These are phyloP conservation scores for Scalesia atractyloides DNA, from an alignment of 129 eudicot species.

Conservation along the genomic window DNA sequence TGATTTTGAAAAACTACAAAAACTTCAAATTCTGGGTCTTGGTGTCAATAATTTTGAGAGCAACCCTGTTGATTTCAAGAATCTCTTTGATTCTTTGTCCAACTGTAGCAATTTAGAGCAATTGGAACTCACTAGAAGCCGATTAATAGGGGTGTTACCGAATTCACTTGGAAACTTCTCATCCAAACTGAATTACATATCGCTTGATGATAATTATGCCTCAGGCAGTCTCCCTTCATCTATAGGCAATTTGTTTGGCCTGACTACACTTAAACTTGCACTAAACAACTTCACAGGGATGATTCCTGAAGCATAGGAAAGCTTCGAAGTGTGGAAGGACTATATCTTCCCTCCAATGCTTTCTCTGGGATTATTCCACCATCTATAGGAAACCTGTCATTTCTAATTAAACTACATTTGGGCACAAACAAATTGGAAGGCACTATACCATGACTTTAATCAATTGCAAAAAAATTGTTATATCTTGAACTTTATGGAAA, in stretches of 20 bases:
- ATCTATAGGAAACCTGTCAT: conserved; percentile 23
- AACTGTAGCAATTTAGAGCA: conserved; percentile 22
- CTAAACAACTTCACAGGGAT: conserved; percentile 5
- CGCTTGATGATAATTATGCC: not conserved
- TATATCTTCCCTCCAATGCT: not conserved
- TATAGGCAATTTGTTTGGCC: conserved; percentile 14
- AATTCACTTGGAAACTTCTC: conserved; percentile 21
- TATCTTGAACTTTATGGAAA: not conserved
- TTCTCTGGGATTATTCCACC: conserved; percentile 14
- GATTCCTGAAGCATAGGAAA: conserved; percentile 19
- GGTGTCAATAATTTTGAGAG: not conserved
- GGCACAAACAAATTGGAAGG: conserved; percentile 19
- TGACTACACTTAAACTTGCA: not conserved
- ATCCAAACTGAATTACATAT: not conserved
- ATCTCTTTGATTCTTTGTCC: conserved; percentile 29
- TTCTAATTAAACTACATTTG: not conserved
- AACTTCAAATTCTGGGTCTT: not conserved
- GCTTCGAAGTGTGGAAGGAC: not conserved
- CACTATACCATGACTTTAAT: conserved; percentile 23
- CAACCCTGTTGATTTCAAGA: conserved; percentile 12
- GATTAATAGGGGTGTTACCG: conserved; percentile 31
- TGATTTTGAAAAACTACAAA: not conserved
- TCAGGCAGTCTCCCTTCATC: conserved; percentile 9
- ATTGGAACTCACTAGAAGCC: not conserved
- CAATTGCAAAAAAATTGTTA: conserved; percentile 5